Evolutionary conservation across 768 basidiomycete genomes (phyloP).

Genomic region (Gloeostereum incarnatum): DNA sequence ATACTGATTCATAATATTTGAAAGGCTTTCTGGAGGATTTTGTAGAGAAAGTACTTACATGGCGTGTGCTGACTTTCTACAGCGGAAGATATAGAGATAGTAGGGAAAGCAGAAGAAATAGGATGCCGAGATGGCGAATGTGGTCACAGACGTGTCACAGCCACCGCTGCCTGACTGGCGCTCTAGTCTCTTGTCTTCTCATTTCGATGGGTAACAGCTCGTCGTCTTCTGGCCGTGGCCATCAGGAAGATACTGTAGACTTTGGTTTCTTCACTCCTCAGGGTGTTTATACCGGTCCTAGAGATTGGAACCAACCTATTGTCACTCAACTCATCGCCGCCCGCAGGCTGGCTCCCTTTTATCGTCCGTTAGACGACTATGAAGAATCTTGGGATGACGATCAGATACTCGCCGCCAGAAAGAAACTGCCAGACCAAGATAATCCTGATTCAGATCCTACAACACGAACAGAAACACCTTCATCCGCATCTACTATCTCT

Average conservation of each 20-base stretch:
- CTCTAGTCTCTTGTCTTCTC: too few relatives aligned
- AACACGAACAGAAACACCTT: conserved; percentile 34
- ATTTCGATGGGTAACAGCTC: conserved; percentile 82
- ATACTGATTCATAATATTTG: too few relatives aligned
- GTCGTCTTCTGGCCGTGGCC: conserved; percentile 62
- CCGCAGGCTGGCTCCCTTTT: conserved; percentile 90
- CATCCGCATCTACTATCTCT: conserved; percentile 18
- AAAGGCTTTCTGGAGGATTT: too few relatives aligned
- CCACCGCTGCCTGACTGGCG: too few relatives aligned
- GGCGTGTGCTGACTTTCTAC: too few relatives aligned
- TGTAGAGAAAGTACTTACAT: too few relatives aligned
- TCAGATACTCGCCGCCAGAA: conserved; percentile 74
- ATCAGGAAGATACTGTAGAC: conserved; percentile 80
- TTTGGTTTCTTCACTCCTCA: conserved; percentile 74
- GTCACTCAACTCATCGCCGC: conserved; percentile 85
- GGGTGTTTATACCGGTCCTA: conserved; percentile 75
- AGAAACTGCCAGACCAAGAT: conserved; percentile 50
- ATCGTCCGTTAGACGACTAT: conserved; percentile 92
- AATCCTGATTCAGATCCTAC: conserved; percentile 27
- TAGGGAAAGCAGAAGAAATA: too few relatives aligned
- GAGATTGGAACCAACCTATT: conserved; percentile 84
- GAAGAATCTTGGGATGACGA: conserved; percentile 85
- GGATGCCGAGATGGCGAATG: too few relatives aligned
- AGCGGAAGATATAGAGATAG: too few relatives aligned
- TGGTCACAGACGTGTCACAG: too few relatives aligned